phyloP scores from a whole-genome alignment of 2,329 filamentous ascomycete genomes.

The Aureobasidium sp. region DNA sequence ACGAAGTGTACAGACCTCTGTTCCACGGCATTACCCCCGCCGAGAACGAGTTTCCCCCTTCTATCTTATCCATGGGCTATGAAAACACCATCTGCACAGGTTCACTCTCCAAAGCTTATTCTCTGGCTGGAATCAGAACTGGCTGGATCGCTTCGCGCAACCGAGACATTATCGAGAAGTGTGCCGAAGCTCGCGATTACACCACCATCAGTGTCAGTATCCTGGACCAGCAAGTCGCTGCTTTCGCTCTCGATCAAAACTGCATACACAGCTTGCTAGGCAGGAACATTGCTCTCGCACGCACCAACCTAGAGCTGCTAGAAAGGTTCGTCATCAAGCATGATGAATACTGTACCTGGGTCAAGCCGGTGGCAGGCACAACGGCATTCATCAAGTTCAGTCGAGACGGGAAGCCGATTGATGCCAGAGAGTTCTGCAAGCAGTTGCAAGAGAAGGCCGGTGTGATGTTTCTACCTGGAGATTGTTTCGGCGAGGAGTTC shows the following conservation, averaged over 20 bases:
- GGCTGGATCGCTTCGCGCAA: conserved; percentile 73
- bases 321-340: conserved; percentile 59
- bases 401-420: conserved; percentile 51
- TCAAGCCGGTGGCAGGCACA: conserved; percentile 68
- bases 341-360: conserved; percentile 56
- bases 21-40: conserved; percentile 59
- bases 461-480: conserved; percentile 67
- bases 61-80: conserved; percentile 64
- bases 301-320: conserved; percentile 57
- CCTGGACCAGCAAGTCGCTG: conserved; percentile 69
- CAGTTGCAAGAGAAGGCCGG: conserved; percentile 59
- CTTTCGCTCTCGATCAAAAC: conserved; percentile 58
- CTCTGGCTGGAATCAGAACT: conserved; percentile 69
- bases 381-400: conserved; percentile 68
- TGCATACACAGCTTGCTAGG: conserved; percentile 56
- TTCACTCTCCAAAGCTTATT: conserved; percentile 79
- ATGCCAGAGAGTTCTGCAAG: conserved; percentile 64
- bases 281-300: conserved; percentile 58
- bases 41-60: conserved; percentile 52
- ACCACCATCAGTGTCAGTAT: conserved; percentile 81
- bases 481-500: conserved; percentile 64
- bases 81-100: conserved; percentile 62
- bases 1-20: conserved; percentile 78
- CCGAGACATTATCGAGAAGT: conserved; percentile 50
- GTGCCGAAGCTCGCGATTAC: conserved; percentile 64